Base-by-base conservation (phyloP, 2,329 filamentous ascomycete species). In the Xylaria sp. region DNA sequence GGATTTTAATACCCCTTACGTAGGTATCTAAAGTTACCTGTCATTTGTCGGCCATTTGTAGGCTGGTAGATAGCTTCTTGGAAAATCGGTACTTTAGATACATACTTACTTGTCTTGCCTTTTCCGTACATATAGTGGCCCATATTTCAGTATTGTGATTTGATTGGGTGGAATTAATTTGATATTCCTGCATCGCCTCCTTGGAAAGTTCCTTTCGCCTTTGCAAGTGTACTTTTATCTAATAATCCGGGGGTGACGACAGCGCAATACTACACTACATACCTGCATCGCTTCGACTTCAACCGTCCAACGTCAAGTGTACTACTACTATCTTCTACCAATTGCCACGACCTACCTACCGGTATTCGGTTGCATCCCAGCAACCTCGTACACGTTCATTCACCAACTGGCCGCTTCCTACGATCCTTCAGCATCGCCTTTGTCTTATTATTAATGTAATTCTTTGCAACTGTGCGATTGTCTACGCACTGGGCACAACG, bases 361-460 rank as follows among this genome's bases (percentile, higher is more conserved):
- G 42, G 17, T n/a, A 32, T 60, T 50, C 24, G 21, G 48, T 59
- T 68, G 61, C 56, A 68, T 61, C 61, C 34, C 50, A 5, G 42
- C 56, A 55, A 62, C 47, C 21, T 61, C 48, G 62, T 53, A 60
- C 60, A 66, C 59, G 14, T 65, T 56, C 62, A 47, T 64, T 64
- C 60, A 39, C 57, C 59, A 50, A 51, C 47, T 39, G 48, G 36
- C 32, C 24, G 55, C 30, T 51, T 27, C 45, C 32, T 47, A 27
- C 54, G 4, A 54, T 39, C 47, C 9, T 56, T 57, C 30, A 21
- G 45, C 32, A n/a, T 45, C 4, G 12, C 36, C 4, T 47, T 14
- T 24, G 21, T 64, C 19, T 60, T 45, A 61, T 60, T 45, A 27
- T 48, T 59, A 30, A 58, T 63, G 24, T 62, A 47, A 32, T 19